Evolutionary conservation across 208 protist species (phyloP).

Genomic region (Leishmania tarentolae): DNA sequence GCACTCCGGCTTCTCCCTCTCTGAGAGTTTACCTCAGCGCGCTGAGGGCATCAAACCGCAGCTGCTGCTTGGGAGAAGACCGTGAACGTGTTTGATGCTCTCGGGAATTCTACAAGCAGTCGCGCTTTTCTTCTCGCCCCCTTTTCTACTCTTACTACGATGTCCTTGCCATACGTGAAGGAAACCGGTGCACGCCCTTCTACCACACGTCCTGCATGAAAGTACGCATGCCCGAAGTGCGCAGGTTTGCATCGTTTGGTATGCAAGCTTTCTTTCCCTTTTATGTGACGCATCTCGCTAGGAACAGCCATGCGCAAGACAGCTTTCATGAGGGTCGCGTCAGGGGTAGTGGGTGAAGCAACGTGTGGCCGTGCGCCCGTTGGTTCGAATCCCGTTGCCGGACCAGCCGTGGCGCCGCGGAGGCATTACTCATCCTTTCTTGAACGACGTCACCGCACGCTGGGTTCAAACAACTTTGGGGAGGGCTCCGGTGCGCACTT

Average conservation of each 20-base stretch:
- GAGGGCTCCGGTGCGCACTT: not conserved
- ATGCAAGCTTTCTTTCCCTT: slow-evolving; percentile 8
- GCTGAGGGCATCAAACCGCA: not conserved
- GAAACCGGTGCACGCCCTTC: not conserved
- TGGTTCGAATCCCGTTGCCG: not conserved
- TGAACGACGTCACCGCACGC: not conserved
- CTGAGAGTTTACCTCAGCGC: not conserved
- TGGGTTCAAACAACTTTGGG: not conserved
- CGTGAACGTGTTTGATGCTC: not conserved
- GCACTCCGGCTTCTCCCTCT: not conserved
- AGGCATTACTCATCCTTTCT: not conserved
- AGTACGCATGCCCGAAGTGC: not conserved
- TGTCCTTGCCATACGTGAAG: not conserved
- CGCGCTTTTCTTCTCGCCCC: slow-evolving; percentile 2
- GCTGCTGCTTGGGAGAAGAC: not conserved
- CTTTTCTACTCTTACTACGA: not conserved
- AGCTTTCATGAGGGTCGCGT: not conserved
- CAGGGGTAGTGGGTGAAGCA: not conserved
- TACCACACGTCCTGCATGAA: not conserved
- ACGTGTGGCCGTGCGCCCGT: not conserved
- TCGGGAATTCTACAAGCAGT: not conserved
- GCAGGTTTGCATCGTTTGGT: not conserved
- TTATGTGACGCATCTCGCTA: not conserved
- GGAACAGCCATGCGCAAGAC: not conserved
- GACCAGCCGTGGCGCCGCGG: not conserved